Conservation (phyloP, 1,284 basidiomycete genomes). For the Malassezia vespertilionis region DNA sequence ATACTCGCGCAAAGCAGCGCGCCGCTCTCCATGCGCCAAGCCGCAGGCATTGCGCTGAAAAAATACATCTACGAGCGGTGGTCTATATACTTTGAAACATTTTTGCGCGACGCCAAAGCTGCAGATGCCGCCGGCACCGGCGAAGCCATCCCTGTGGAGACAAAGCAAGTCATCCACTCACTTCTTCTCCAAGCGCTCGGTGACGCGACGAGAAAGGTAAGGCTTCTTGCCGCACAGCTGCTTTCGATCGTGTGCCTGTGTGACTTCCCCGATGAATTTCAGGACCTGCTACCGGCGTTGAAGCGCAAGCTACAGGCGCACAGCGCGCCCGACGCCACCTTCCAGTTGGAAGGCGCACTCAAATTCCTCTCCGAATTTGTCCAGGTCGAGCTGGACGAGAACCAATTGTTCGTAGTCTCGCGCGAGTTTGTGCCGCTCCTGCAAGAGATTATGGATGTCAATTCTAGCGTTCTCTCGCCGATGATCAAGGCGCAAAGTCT, state of each 20-base stretch:
- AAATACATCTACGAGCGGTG: conserved; percentile 37
- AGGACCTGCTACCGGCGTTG: conserved; percentile 31
- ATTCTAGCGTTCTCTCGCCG: conserved; percentile 19
- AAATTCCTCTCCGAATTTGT: conserved; percentile 39
- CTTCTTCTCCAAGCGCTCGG: conserved; percentile 27
- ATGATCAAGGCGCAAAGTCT: conserved; percentile 61
- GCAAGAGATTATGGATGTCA: conserved; percentile 25
- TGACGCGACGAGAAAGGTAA: conserved; percentile 29
- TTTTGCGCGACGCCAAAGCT: conserved; percentile 4
- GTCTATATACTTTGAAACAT: conserved; percentile 35
- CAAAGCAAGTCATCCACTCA: conserved; percentile 29
- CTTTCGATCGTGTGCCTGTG: conserved; percentile 32
- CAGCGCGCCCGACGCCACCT: conserved; percentile 5
- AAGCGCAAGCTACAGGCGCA: conserved; percentile 22
- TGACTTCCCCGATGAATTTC: conserved; percentile 44
- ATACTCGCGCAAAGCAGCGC: neutral
- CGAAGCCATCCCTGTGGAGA: conserved; percentile 20
- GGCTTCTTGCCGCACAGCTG: conserved; percentile 31
- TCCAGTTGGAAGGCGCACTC: conserved; percentile 35
- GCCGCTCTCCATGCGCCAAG: conserved; percentile 24
- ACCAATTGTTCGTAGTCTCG: conserved; percentile 35
- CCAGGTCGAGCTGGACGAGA: conserved; percentile 40
- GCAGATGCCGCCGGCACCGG: conserved; percentile 13
- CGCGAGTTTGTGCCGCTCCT: conserved; percentile 35
- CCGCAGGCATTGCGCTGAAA: conserved; percentile 33